Evolutionary conservation across 2,329 filamentous ascomycete species (phyloP), one percentile per base, ranked within the genome.

Genomic region (Calonectria pseudoreteaudii): DNA sequence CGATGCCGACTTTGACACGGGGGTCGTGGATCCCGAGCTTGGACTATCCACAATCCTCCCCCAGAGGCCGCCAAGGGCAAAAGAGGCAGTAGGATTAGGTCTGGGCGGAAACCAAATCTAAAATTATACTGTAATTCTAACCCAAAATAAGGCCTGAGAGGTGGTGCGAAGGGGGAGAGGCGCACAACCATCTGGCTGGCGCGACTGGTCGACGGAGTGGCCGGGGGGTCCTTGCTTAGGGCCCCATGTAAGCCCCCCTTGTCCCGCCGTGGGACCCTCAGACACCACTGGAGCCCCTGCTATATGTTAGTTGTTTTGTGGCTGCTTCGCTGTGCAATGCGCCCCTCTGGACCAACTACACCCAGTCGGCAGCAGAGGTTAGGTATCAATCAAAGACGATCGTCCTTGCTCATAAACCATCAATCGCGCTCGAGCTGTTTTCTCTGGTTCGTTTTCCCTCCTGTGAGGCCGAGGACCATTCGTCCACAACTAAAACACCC

Each of bases 101-200:
- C 66, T 18, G 28, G 53, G 31, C 56, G 53, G 67, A 47, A 36
- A 26, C 36, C 56, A 50, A 69, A 64, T 69, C 67, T 69, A 69
- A 69, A 50, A 50, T 69, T 38, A 64, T 52, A 69, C 67, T 69
- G 67, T 69, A 64, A 64, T 62, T 69, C 67, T 44, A 52, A 69
- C 41, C 56, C 44, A 65, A 49, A 65, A 65, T 49, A 65, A 65
- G 38, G 60, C 38, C 38, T 49, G 31, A 30, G 18, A 49, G 60
- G 26, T 65, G 60, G 60, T 65, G 38, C 26, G 41, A 65, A 65
- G 14, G 28, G 20, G 26, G 26, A 13, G 7, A 49, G 26, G 36
- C 14, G 10, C 14, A 26, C 30, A 18, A 49, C 41, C 38, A 23
- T 41, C 44, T 23, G 4, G 20, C 56, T 34, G 53, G 56, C 16